Evolutionary conservation across 805 yeast genomes (phyloP), one percentile per base, ranked within the genome.

Genomic region (Sugiyamaella qingdaonensis): DNA sequence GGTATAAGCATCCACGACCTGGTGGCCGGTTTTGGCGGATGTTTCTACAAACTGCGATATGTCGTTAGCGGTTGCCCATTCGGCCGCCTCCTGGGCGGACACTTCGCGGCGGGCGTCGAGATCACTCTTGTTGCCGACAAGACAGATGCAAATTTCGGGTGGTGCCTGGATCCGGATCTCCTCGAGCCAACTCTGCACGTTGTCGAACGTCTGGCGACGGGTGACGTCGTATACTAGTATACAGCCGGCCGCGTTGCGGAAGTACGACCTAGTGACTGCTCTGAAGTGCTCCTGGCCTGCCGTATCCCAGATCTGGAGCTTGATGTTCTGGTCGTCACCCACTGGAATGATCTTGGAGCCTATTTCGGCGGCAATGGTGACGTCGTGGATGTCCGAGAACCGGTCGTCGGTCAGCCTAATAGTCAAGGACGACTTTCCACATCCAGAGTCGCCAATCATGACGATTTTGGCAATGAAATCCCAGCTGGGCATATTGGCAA

Each of bases 111-210:
- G 73, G 54, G 29, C 48, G 10, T 52, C 59, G 41, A 88, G 64
- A 67, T 91, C 97, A 9, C 68, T 56, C 69, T 90, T 90, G 66
- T 86, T 91, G 1, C 96, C 97, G 7, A 89, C 84, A 10, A 90
- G 66, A 47, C 88, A 82, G 52, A 90, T 85, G 44, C 86, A 80
- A 48, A 89, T 79, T 42, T 82, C 81, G 86, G 61, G 75, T 55
- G 80, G 78, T 19, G 86, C 84, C 78, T 88, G 90, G 14, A 73
- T 68, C 58, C 79, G 73, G 58, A 89, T 86, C 68, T 89, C 96
- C 35, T 73, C 63, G 59, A 84, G 80, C 97, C 97, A 89, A 61
- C 79, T 82, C 24, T 69, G 61, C 64, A 61, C 70, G 43, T 67
- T 57, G 27, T 59, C 58, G 53, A 68, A 69, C 8, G 72, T 68